Evolutionary conservation across 2,329 filamentous ascomycete genomes (phyloP), one percentile per base, ranked within the genome.

Genomic region (Aspergillus transmontanensis): DNA sequence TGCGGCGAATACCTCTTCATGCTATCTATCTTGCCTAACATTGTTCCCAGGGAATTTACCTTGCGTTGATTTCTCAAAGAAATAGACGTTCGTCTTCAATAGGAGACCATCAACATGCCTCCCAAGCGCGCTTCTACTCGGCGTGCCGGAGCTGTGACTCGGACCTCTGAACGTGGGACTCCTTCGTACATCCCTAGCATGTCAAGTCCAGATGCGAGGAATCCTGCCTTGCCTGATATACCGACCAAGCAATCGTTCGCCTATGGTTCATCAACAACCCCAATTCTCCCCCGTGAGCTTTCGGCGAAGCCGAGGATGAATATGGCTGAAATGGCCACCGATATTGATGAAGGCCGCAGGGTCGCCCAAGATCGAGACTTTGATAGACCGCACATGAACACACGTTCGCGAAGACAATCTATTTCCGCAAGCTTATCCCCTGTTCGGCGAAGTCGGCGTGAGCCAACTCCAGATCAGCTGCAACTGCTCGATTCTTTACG

Each of bases 201-300:
- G 39, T 69, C 66, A 55, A 78, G 58, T 46, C 61, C 63, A 32
- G 60, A 41, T 32, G 55, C 57, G 43, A 66, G 56, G 36, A 66
- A 72, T 64, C 72, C 73, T 48, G 65, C 61, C 58, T 67, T 81
- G 39, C 78, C 78, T 7, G 71, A 74, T 57, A 68, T 80, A 55
- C 76, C 78, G 46, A 75, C 75, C 28, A 75, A 76, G 59, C 74
- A 76, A 53, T 79, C 79, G 1, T 80, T 76, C 61, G 76, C 76
- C 16, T 80, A 81, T 71, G 79, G 79, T 32, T 75, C 77, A 9
- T 73, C 72, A 23, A 72, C 73, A 26, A 74, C 75, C 14, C 72
- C 76, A 19, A 68, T 72, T 28, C 67, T 80, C 23, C 78, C 79
- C 11, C 71, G 72, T 53, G 72, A 73, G 66, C 68, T 79, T 30